Percentiles rank a stretch among this genome's conserved stretches.
These are phyloP conservation scores for Kregervanrija fluxuum DNA, from an alignment of 805 yeast genomes.

Conservation along the genomic window DNA sequence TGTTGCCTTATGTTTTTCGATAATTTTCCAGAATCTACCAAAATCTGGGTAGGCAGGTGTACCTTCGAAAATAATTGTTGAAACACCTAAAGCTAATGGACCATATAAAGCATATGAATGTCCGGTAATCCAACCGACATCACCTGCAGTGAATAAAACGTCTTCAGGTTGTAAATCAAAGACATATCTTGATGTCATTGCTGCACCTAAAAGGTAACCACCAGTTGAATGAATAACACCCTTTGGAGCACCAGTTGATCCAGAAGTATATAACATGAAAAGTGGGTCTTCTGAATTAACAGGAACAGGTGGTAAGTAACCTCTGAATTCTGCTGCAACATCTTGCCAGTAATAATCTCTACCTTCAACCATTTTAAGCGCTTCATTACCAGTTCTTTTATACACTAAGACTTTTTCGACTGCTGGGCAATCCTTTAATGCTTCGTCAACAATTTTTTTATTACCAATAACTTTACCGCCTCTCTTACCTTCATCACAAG, in stretches of 20 bases:
- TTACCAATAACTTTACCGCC: slow-evolving; percentile 92
- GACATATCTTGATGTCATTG: slow-evolving; percentile 84
- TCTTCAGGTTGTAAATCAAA: slow-evolving; percentile 90
- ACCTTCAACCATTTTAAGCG: slow-evolving; percentile 64
- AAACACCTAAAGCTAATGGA: slow-evolving; percentile 81
- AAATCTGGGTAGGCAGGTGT: slow-evolving; percentile 96
- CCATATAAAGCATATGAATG: slow-evolving; percentile 95
- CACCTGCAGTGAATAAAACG: slow-evolving; percentile 92
- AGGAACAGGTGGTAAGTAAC: slow-evolving; percentile 80
- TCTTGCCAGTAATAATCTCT: slow-evolving; percentile 97
- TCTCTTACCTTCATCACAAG: slow-evolving; percentile 92
- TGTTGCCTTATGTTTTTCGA: slow-evolving; percentile 84
- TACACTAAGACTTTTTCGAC: slow-evolving; percentile 82
- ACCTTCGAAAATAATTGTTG: slow-evolving; percentile 91
- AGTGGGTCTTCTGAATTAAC: slow-evolving; percentile 92
- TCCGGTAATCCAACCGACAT: slow-evolving; percentile 99
- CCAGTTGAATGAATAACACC: slow-evolving; percentile 95
- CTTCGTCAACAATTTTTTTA: slow-evolving; percentile 93
- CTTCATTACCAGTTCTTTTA: slow-evolving; percentile 76
- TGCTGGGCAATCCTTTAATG: slow-evolving; percentile 62
- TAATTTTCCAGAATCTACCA: slow-evolving; percentile 95
- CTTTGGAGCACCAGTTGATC: slow-evolving; percentile 97
- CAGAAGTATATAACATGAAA: slow-evolving; percentile 93
- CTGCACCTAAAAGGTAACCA: slow-evolving; percentile 90
- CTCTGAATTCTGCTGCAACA: slow-evolving; percentile 71